These are phyloP conservation scores for Calonectria pteridis DNA, from an alignment of 2,329 filamentous ascomycete species.

Conservation along the genomic window DNA sequence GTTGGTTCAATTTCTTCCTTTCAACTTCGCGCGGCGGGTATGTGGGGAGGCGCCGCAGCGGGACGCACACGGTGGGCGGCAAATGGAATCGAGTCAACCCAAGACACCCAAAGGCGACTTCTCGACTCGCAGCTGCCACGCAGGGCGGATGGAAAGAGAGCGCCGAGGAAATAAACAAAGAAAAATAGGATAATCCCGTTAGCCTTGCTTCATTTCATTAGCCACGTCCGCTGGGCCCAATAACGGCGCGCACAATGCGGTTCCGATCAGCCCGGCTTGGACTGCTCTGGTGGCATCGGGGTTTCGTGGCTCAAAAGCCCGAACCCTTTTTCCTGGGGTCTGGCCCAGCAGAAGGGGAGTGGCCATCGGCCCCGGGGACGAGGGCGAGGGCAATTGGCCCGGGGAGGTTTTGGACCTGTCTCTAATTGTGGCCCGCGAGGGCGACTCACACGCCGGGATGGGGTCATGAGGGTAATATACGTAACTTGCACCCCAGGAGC, in stretches of 20 bases:
- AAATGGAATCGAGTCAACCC: conserved; percentile 1
- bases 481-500: neutral
- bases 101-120: neutral
- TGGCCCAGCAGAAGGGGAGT: neutral
- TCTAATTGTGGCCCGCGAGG: conserved; percentile 5
- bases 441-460: conserved; percentile 4
- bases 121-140: neutral
- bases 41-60: neutral
- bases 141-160: neutral
- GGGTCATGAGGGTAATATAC: neutral
- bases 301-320: neutral
- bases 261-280: conserved; percentile 35
- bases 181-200: neutral
- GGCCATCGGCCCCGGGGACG: neutral
- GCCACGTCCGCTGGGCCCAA: neutral
- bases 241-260: conserved; percentile 32
- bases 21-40: neutral
- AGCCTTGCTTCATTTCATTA: conserved; percentile 12
- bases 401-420: neutral
- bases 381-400: neutral
- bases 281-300: conserved; percentile 13
- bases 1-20: conserved; percentile 26
- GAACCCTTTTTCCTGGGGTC: neutral
- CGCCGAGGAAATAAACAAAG: neutral
- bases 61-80: neutral